These are phyloP conservation scores for Bombardia bombarda DNA, from an alignment of 495 filamentous ascomycete genomes.

Conservation along the genomic window DNA sequence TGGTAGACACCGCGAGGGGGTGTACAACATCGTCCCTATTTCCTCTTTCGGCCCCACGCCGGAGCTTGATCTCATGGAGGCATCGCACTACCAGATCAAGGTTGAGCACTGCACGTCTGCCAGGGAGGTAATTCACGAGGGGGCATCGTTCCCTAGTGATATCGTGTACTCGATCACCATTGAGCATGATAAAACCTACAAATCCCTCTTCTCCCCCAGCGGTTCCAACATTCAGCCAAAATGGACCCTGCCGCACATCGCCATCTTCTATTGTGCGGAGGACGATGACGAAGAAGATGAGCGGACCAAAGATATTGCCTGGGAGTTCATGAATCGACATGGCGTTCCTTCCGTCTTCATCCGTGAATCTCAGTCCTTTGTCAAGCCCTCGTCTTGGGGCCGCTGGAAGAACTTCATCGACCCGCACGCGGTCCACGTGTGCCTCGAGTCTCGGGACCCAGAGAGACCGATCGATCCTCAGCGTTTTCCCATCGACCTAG, in stretches of 20 bases:
- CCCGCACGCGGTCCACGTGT: conserved; percentile 51
- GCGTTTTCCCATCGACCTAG: conserved; percentile 63
- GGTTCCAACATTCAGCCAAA: conserved; percentile 31
- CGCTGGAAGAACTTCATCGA: conserved; percentile 19
- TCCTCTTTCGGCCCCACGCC: conserved; percentile 62
- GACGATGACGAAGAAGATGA: conserved; percentile 39
- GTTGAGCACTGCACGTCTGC: conserved; percentile 64
- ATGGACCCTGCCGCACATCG: conserved; percentile 65
- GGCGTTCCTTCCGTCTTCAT: conserved; percentile 60
- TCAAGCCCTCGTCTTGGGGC: conserved; percentile 18
- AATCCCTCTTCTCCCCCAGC: conserved; percentile 15
- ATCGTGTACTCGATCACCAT: conserved; percentile 42
- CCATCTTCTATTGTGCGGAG: conserved; percentile 58
- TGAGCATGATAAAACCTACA: conserved; percentile 45
- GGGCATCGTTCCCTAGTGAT: conserved; percentile 3
- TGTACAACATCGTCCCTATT: conserved; percentile 67
- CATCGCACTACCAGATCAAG: conserved; percentile 57
- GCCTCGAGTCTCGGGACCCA: conserved; percentile 53
- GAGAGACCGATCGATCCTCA: conserved; percentile 43
- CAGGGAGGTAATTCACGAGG: conserved; percentile 30
- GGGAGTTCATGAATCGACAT: conserved; percentile 58
- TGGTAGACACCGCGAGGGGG: conserved; percentile 15
- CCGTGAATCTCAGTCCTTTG: conserved; percentile 51
- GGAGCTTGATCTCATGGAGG: conserved; percentile 68
- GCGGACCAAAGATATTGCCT: conserved; percentile 46